Percentiles rank a stretch among this genome's conserved stretches.
phyloP scores from a whole-genome alignment of 805 yeast species.

The Wickerhamiella galacta region DNA sequence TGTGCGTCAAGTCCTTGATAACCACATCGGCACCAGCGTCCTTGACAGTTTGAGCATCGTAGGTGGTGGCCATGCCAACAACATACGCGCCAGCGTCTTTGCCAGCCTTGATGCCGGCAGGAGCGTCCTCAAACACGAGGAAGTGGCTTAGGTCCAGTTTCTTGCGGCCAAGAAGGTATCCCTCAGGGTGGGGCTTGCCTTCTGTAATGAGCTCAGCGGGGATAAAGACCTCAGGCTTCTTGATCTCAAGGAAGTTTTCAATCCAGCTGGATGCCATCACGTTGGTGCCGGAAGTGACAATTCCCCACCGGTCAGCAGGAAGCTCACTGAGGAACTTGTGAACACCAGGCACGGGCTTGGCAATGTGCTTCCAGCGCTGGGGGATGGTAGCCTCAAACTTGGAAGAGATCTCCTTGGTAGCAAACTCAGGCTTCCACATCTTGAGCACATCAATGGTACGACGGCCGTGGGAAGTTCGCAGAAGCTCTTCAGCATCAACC shows the following conservation, averaged over 20 bases:
- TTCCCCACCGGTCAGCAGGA: slow-evolving; percentile 49
- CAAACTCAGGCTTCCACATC: slow-evolving; percentile 60
- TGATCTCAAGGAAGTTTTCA: slow-evolving; percentile 38
- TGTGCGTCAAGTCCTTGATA: slow-evolving; percentile 51
- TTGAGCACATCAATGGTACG: slow-evolving; percentile 66
- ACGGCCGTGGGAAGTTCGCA: slow-evolving; percentile 66
- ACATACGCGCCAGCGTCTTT: slow-evolving; percentile 68
- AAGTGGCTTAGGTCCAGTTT: slow-evolving; percentile 25
- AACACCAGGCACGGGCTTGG: slow-evolving; percentile 64
- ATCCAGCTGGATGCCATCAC: slow-evolving; percentile 71
- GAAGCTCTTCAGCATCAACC: slow-evolving; percentile 52
- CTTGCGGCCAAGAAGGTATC: slow-evolving; percentile 33
- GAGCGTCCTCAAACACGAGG: slow-evolving; percentile 71
- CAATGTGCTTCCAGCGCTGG: slow-evolving; percentile 52
- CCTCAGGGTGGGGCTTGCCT: slow-evolving; percentile 83
- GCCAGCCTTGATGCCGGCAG: slow-evolving; percentile 76
- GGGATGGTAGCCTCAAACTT: slow-evolving; percentile 56
- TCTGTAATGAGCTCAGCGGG: slow-evolving; percentile 63
- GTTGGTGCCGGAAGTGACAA: slow-evolving; percentile 71
- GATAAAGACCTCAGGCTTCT: slow-evolving; percentile 57
- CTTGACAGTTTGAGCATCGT: slow-evolving; percentile 49
- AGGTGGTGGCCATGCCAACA: slow-evolving; percentile 71
- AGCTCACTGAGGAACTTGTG: slow-evolving; percentile 29
- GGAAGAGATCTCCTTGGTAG: slow-evolving; percentile 45
- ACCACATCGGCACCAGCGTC: slow-evolving; percentile 70